Evolutionary conservation across 768 basidiomycete species (phyloP), one percentile per base, ranked within the genome.

Genomic region (Lyophyllum shimeji): DNA sequence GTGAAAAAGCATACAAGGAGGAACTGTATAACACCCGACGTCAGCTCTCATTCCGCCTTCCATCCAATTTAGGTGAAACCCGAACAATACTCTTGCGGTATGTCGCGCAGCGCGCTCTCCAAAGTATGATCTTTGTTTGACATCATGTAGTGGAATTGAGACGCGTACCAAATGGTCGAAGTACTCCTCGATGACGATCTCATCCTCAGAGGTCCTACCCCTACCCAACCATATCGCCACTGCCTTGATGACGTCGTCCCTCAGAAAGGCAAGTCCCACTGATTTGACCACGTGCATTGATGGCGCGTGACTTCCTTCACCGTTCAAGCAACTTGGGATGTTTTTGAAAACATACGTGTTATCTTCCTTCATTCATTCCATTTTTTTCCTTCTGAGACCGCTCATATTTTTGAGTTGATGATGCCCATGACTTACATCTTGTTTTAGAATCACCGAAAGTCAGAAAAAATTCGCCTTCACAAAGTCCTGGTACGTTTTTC

Each of bases 361-460:
- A 9, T 5, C 34, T 37, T 11, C 15, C 15, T 17, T 37, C 34
- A 1, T 59, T 42, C 48, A 48, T 9, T 43, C 34, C 20, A 69
- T 71, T 53, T 66, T 59, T 46, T 45, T 51, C 45, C 7, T 27
- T 46, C 45, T 27, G 17, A 21, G 20, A n/a, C 3, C 33, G 47
- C n/a, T 24, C 39, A 27, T 21, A 21, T 54, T 58, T 43, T 15
- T 58, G 9, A 12, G 23, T 50, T 40, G 50, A 57, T 58, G 55
- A 66, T 63, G 65, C 50, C 50, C 27, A 43, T 60, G 62, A 48
- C 63, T 68, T 61, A 67, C 48, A 57, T 66, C 63, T 65, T 64
- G 60, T 60, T 61, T 40, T 68, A 71, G 68, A 65, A 40, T 48
- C 45, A 18, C 33, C 42, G 25, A 50, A 49, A 33, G 51, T 58